Evolutionary conservation across 2,329 filamentous ascomycete genomes (phyloP).

Genomic region (Rutstroemia sp.): DNA sequence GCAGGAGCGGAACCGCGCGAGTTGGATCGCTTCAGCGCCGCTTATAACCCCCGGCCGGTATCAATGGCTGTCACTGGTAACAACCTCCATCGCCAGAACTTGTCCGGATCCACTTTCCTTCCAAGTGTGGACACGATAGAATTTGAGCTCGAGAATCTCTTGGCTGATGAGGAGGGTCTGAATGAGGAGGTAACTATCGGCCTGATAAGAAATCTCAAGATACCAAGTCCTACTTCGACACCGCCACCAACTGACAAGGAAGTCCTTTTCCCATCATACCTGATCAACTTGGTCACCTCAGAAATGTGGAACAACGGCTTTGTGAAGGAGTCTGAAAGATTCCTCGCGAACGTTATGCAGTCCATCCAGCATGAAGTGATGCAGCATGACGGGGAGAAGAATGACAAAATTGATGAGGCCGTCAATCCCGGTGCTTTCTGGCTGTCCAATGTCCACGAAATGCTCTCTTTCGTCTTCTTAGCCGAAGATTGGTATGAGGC

Average conservation of each 20-base stretch:
- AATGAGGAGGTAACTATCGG: slow-evolving; percentile 97
- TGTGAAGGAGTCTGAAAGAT: slow-evolving; percentile 97
- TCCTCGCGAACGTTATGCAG: slow-evolving; percentile 99
- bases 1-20: slow-evolving; percentile 81
- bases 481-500: slow-evolving; percentile 99
- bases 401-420: slow-evolving; percentile 62
- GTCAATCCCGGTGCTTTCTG: slow-evolving; percentile 98
- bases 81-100: slow-evolving; percentile 57
- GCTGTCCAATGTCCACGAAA: slow-evolving; percentile 98
- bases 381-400: slow-evolving; percentile 71
- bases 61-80: slow-evolving; percentile 81
- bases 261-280: slow-evolving; percentile 94
- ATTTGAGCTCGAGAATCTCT: slow-evolving; percentile 84
- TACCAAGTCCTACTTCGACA: slow-evolving; percentile 77
- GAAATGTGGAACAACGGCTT: slow-evolving; percentile 99
- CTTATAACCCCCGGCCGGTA: slow-evolving; percentile 90
- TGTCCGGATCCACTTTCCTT: slow-evolving; percentile 70
- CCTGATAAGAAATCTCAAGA: slow-evolving; percentile 92
- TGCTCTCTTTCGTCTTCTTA: slow-evolving; percentile 98
- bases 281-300: slow-evolving; percentile 97
- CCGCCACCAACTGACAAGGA: slow-evolving; percentile 96
- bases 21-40: slow-evolving; percentile 80
- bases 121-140: slow-evolving; percentile 86
- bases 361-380: slow-evolving; percentile 99
- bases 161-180: slow-evolving; percentile 90